Base-by-base conservation (phyloP, 2,329 filamentous ascomycete species). In the Lasiodiplodia theobromae region DNA sequence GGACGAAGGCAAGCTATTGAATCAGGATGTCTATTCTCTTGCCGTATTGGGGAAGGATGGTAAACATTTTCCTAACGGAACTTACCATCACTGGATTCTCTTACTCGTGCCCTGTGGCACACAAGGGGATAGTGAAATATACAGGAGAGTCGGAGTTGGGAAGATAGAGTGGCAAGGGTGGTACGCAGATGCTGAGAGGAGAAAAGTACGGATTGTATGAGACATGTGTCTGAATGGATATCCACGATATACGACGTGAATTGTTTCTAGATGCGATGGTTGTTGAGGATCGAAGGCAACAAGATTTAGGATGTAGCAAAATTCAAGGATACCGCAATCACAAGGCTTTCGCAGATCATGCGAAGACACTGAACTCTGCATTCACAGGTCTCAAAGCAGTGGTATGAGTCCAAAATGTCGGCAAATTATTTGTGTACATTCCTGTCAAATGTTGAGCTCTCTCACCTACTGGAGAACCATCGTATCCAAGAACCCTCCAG, bases 61-160 rank as follows among this genome's bases (percentile, higher is more conserved):
- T 52, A 71, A 23, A 57, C 38, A 67, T 23, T 11, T 8, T 5
- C 14, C 44, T 12, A 18, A 11, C 8, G 65, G 34, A 3, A 23
- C 38, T n/a, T 49, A 34, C 10, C 65, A 71, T 34, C 67, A 72
- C 12, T 71, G 70, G 69, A 68, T 71, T 4, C 47, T 73, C 23
- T 57, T 73, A 11, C 60, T 73, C 16, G 54, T 62, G 47, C 56
- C 21, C 53, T 68, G 53, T 38, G 40, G 38, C 2, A 51, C 12
- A 14, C 38, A 44, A n/a, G 47, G 37, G 12, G 38, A 37, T 34
- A 18, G 10, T 28, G 62, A 69, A 11, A 38, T 56, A 8, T 72
- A 70, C 40, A 53, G 68, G 47, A 57, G 72, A 16, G 51, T 73
- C 16, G 72, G 72, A 14, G 69, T 71, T 40, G 72, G 71, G 8